These are phyloP conservation scores for Phylloporus rhodoxanthus DNA, from an alignment of 768 basidiomycete genomes.

Conservation along the genomic window DNA sequence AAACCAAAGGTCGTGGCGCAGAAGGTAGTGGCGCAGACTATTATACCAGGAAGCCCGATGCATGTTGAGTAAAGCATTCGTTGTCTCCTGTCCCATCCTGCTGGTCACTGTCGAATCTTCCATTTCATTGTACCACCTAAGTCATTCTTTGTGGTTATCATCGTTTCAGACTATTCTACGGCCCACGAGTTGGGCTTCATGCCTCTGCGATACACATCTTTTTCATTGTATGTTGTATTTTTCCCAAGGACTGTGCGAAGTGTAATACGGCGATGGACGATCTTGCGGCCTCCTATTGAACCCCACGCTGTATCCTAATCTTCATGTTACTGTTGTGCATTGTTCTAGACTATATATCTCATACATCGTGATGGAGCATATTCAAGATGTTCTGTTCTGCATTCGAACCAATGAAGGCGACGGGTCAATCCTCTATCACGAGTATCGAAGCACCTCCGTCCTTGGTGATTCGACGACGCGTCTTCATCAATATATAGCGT, in stretches of 20 bases:
- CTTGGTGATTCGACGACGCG: constrained; percentile 51
- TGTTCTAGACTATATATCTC: constrained; percentile 9
- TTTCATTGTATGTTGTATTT: constrained; percentile 10
- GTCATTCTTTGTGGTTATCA: background rate
- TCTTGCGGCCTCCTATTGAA: constrained; percentile 10
- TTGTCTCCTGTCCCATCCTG: background rate
- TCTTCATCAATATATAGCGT: constrained; percentile 54
- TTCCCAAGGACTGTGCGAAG: constrained; percentile 4
- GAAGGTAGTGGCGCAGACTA: constrained; percentile 32
- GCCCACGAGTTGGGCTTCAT: constrained; percentile 1
- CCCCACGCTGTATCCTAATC: constrained; percentile 13
- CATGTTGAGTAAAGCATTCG: constrained; percentile 17
- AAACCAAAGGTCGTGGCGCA: constrained; percentile 16
- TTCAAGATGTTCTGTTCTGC: background rate
- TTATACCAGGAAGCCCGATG: constrained; percentile 29
- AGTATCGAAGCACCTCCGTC: constrained; percentile 64
- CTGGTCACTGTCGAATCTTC: background rate
- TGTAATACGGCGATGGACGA: constrained; percentile 15
- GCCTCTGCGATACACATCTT: constrained; percentile 10
- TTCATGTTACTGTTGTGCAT: constrained; percentile 12
- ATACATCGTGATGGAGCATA: background rate
- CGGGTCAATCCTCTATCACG: constrained; percentile 19
- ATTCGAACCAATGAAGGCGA: background rate
- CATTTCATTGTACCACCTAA: background rate
- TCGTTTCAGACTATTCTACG: constrained; percentile 1